These are phyloP conservation scores for Ascochyta koolunga DNA, from an alignment of 2,329 filamentous ascomycete species.

Conservation along the genomic window DNA sequence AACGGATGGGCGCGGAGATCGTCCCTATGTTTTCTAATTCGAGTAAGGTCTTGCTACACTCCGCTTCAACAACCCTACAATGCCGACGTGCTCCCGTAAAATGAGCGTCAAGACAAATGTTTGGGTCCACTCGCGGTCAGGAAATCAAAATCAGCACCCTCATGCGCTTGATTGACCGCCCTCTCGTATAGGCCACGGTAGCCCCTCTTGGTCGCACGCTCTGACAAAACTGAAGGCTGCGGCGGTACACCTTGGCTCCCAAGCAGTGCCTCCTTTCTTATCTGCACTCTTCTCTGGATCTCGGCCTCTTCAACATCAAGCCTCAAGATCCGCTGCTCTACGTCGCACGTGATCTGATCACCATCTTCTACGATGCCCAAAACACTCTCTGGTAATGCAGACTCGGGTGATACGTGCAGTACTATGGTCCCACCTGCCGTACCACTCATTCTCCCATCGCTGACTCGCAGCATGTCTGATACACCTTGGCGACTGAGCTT, in stretches of 20 bases:
- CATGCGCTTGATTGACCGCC: slow-evolving; percentile 64
- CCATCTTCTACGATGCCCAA: slow-evolving; percentile 56
- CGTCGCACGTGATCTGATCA: slow-evolving; percentile 55
- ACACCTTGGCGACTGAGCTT: slow-evolving; percentile 57
- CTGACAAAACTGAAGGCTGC: slow-evolving; percentile 9
- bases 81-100: background rate
- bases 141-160: slow-evolving; percentile 67
- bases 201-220: slow-evolving; percentile 50
- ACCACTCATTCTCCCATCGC: slow-evolving; percentile 62
- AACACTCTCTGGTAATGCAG: slow-evolving; percentile 56
- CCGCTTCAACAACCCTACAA: background rate
- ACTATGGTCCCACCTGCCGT: slow-evolving; percentile 63
- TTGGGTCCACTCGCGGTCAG: slow-evolving; percentile 47
- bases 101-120: background rate
- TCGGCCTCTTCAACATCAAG: slow-evolving; percentile 53
- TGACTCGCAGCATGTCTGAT: slow-evolving; percentile 60
- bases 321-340: slow-evolving; percentile 51
- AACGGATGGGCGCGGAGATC: background rate
- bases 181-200: slow-evolving; percentile 66
- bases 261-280: slow-evolving; percentile 33
- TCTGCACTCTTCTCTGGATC: slow-evolving; percentile 48
- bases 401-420: slow-evolving; percentile 61
- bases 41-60: background rate
- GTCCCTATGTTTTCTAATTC: background rate
- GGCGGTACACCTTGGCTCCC: slow-evolving; percentile 13